Evolutionary conservation across 108 stramenopile genomes (phyloP).

Genomic region (Discostella pseudostelligera): DNA sequence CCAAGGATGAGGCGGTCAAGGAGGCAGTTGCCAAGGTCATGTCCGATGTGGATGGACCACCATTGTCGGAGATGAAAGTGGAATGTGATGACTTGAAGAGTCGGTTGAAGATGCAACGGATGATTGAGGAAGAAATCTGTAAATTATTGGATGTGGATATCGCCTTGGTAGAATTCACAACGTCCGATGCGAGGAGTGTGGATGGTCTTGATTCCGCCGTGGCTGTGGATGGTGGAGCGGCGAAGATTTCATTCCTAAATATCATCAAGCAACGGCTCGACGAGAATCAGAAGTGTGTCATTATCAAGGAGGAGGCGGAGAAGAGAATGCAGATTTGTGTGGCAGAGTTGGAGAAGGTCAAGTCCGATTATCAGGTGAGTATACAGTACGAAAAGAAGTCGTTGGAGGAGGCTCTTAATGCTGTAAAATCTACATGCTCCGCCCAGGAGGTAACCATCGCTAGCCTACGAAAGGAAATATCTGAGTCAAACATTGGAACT

Average conservation of each 20-base stretch:
- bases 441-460: slow-evolving; percentile 9
- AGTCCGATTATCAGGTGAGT: slow-evolving; percentile 16
- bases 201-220: neutral
- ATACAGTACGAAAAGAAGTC: slow-evolving; percentile 25
- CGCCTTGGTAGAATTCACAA: neutral
- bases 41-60: neutral
- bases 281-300: neutral
- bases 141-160: slow-evolving; percentile 10
- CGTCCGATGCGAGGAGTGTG: too few relatives aligned
- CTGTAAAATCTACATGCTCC: slow-evolving; percentile 7
- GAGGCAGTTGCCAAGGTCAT: neutral
- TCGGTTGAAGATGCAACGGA: neutral
- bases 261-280: neutral
- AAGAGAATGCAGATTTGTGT: slow-evolving; percentile 1
- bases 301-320: slow-evolving; percentile 4
- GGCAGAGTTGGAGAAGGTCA: slow-evolving; percentile 16
- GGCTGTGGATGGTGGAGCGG: too few relatives aligned
- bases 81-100: neutral
- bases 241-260: neutral
- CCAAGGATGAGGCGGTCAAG: slow-evolving; percentile 7
- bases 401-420: slow-evolving; percentile 18
- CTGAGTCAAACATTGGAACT: slow-evolving; percentile 11
- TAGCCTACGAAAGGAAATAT: slow-evolving; percentile 10
- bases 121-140: slow-evolving; percentile 14
- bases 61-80: neutral